Evolutionary conservation across 208 protist genomes (phyloP).

Genomic region (Angomonas deanei): DNA sequence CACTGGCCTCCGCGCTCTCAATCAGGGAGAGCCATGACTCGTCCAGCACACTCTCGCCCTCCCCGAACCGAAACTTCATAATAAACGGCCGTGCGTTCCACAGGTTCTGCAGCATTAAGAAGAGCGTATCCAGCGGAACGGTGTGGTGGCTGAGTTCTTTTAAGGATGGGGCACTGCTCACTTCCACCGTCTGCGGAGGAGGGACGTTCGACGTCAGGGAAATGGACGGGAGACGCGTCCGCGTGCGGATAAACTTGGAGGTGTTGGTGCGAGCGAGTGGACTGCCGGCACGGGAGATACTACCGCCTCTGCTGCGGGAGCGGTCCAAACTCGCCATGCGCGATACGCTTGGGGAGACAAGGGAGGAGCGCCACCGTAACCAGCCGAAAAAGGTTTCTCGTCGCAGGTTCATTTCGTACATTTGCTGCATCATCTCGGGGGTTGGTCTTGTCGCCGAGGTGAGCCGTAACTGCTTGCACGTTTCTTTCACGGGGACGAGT

Average conservation of each 20-base stretch:
- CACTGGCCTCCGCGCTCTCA: slow-evolving; percentile 50
- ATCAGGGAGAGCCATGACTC: slow-evolving; percentile 74
- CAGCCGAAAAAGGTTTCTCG: slow-evolving; percentile 19
- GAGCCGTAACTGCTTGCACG: not conserved
- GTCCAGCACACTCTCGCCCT: slow-evolving; percentile 55
- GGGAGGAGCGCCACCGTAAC: slow-evolving; percentile 13
- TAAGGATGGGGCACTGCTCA: not conserved
- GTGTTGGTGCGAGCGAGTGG: slow-evolving; percentile 17
- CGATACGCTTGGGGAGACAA: slow-evolving; percentile 5
- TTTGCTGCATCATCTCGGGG: slow-evolving; percentile 25
- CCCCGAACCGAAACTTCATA: slow-evolving; percentile 39
- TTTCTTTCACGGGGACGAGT: not conserved
- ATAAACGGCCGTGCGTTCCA: slow-evolving; percentile 9
- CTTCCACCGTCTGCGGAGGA: no score
- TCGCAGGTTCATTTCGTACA: slow-evolving; percentile 7
- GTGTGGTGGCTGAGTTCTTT: not conserved
- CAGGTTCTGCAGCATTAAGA: slow-evolving; percentile 16
- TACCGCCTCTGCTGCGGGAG: not conserved
- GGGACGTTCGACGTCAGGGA: not conserved
- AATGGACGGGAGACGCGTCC: not conserved
- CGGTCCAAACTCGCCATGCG: not conserved
- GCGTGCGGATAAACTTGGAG: not conserved
- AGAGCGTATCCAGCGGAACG: not conserved
- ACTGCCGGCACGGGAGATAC: slow-evolving; percentile 9
- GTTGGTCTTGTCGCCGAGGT: slow-evolving; percentile 14